phyloP scores from a whole-genome alignment of 495 filamentous ascomycete genomes.

The Clohesyomyces aquaticus region DNA sequence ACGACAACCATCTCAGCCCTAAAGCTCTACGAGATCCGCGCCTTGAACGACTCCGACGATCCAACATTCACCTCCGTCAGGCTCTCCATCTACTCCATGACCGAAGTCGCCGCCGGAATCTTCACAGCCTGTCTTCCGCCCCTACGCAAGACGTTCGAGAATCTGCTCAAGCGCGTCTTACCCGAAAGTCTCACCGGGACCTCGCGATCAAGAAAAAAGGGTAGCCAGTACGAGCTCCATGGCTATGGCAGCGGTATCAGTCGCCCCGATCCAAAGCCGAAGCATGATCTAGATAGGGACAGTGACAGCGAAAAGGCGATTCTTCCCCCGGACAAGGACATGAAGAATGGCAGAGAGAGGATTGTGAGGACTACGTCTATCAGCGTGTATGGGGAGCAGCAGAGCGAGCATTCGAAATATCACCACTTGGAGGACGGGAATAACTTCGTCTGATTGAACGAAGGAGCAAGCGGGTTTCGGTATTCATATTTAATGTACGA shows the following conservation, averaged over 20 bases:
- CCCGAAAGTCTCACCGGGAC: not conserved
- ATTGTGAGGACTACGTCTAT: not conserved
- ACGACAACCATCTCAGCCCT: slow-evolving; percentile 8
- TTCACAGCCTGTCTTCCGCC: slow-evolving; percentile 18
- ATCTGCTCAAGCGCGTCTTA: slow-evolving; percentile 10
- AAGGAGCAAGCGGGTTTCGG: too few relatives aligned
- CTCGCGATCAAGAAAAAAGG: not conserved
- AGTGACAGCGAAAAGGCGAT: slow-evolving; percentile 16
- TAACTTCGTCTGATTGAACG: not conserved
- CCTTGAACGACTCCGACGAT: slow-evolving; percentile 6
- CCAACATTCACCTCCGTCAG: slow-evolving; percentile 12
- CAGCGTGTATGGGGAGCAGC: not conserved
- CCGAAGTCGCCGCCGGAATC: slow-evolving; percentile 16
- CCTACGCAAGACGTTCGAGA: slow-evolving; percentile 25
- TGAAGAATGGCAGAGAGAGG: not conserved
- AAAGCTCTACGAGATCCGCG: slow-evolving; percentile 13
- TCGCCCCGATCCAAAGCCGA: slow-evolving; percentile 2
- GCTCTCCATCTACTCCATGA: slow-evolving; percentile 11
- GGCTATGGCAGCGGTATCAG: slow-evolving; percentile 4
- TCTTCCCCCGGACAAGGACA: slow-evolving; percentile 2
- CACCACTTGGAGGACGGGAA: not conserved
- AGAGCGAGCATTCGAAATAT: not conserved
- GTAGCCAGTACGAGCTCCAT: not conserved
- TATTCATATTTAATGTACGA: too few relatives aligned
- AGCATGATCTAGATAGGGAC: slow-evolving; percentile 7